Evolutionary conservation across 495 filamentous ascomycete genomes (phyloP).

Genomic region (Penicillium tannophilum): DNA sequence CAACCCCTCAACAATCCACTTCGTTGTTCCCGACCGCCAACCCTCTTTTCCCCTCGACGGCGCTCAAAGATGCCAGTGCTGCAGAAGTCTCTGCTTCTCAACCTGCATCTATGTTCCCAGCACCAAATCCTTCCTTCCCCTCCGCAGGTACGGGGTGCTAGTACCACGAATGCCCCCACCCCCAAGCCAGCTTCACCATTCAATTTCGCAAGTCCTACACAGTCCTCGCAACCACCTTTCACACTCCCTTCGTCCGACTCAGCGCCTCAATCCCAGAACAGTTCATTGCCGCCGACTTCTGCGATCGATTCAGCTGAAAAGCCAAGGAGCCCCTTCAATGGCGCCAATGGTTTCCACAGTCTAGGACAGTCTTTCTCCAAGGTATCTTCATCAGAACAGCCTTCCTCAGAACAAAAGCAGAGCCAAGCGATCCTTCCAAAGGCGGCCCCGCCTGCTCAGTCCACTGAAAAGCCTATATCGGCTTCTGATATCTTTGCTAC

Average conservation of each 20-base stretch:
- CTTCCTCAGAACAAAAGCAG: not conserved
- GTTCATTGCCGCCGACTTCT: not conserved
- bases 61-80: not conserved
- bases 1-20: not conserved
- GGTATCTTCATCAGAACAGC: not conserved
- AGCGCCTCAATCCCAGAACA: not conserved
- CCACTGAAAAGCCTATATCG: conserved; percentile 8
- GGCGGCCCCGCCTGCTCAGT: not conserved
- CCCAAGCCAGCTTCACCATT: not conserved
- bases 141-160: not conserved
- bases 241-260: not conserved
- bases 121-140: conserved; percentile 9
- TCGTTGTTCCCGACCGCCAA: not conserved
- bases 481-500: conserved; percentile 16
- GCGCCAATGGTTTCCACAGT: not conserved
- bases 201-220: not conserved
- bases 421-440: not conserved
- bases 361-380: not conserved
- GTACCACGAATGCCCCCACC: not conserved
- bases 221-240: not conserved
- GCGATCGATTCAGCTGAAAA: not conserved
- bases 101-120: not conserved
- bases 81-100: not conserved
- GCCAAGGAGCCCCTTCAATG: not conserved
- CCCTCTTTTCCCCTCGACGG: conserved; percentile 4